Evolutionary conservation across 331 rosid species (phyloP), one percentile per base, ranked within the genome.

Genomic region (Pyrus hybrid): DNA sequence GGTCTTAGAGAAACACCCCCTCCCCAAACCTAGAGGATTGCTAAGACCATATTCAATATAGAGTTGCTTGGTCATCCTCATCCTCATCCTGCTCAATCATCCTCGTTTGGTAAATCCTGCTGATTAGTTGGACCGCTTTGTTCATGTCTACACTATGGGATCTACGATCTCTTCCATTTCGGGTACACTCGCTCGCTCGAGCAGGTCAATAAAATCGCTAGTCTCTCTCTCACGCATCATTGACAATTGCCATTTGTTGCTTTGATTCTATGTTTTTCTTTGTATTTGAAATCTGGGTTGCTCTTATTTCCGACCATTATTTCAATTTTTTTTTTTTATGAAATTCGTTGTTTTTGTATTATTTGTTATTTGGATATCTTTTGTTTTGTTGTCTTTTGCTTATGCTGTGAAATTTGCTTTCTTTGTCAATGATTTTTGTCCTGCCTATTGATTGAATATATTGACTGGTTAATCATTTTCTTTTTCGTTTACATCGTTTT

Each of bases 141-240:
- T 86, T 78, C 90, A 97, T 32, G 89, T 90, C 25, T 94, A 91
- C 21, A 91, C 98, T 30, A 94, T 77, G 98, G 98, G 74, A 90
- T 94, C 85, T 94, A 94, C 84, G 97, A 94, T 86, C 97, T 94
- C 85, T 94, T 91, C 85, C 98, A 94, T 79, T 94, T 90, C 26
- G 98, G 95, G 61, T 96, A 94, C 77, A 95, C 98, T 53, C 91
- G 95, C 76, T 91, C 93, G 53, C 98, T 93, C 23, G 97, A 91
- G 72, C 97, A 94, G 84, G 98, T 96, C 87, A 94, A 94, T 66
- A 26, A 88, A 83, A 87, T 76, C 83, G 98, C 88, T 78, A 58
- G 69, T 78, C 3, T 33, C 32, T 7, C 21, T 21, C 51, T 23
- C 61, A n/a, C 20, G 6, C 63, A 16, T 57, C 6, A 14, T 8